A percentile compares a stretch with the other conserved stretches of the same genome.
Conservation (phyloP, 805 yeast species). For the Vanderwaltozyma polyspora region DNA sequence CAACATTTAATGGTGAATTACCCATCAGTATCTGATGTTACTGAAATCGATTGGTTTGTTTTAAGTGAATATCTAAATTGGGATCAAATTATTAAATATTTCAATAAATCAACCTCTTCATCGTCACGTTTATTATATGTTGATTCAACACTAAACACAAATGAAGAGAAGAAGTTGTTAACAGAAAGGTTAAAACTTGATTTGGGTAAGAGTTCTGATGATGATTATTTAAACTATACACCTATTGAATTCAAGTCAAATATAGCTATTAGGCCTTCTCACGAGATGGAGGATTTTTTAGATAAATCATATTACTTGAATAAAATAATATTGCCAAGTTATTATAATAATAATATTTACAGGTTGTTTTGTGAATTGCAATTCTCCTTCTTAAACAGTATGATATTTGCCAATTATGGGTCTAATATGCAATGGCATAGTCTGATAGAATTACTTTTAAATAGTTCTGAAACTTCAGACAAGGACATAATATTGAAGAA, state of each 20-base stretch:
- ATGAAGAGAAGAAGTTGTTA: constrained; percentile 16
- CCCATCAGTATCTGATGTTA: constrained; percentile 10
- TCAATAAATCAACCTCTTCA: too few relatives aligned
- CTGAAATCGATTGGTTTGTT: constrained; percentile 14
- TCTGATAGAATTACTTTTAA: constrained; percentile 31
- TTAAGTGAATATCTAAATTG: constrained; percentile 9
- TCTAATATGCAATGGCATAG: constrained; percentile 56
- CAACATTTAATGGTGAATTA: constrained; percentile 12
- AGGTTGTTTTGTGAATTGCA: constrained; percentile 43
- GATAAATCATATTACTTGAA: constrained; percentile 55
- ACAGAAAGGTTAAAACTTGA: constrained; percentile 6
- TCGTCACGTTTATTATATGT: constrained; percentile 8
- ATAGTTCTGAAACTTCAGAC: too few relatives aligned
- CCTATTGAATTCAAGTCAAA: constrained; percentile 20
- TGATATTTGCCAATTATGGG: constrained; percentile 51
- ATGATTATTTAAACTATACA: constrained; percentile 12
- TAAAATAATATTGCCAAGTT: constrained; percentile 21
- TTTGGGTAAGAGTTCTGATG: constrained; percentile 1
- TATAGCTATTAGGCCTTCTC: constrained; percentile 24
- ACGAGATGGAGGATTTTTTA: constrained; percentile 39
- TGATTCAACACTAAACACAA: constrained; percentile 23
- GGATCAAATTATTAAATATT: constrained; percentile 4
- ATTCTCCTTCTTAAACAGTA: constrained; percentile 36
- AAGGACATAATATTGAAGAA: constrained; percentile 1
- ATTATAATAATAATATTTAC: constrained; percentile 22